Base-by-base conservation (phyloP, 2,329 filamentous ascomycete species). In the Aureobasidium sp. region DNA sequence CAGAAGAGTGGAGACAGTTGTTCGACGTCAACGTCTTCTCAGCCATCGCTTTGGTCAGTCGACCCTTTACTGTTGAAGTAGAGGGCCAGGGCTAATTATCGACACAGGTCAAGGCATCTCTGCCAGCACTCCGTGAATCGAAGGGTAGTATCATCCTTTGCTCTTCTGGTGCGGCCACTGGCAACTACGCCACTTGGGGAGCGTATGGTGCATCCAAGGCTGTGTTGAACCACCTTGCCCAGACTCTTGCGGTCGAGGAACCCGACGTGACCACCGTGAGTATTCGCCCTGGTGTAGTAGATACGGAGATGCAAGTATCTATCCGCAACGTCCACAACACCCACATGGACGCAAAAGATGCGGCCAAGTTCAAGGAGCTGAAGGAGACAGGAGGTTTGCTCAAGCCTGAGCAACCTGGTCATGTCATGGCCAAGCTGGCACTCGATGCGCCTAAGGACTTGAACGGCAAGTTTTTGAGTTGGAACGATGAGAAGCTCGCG, bases 11-110 rank as follows among this genome's bases (percentile, higher is more conserved):
- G 90, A 87, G 85, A 69, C 75, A 77, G 2, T 79, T 82, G 9
- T 97, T 91, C 74, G 87, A 96, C 67, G 79, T 91, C 64, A 97
- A 97, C 72, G 85, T 97, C 67, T 91, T 97, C 72, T 93, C 90
- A 66, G 85, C 85, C 32, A 78, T 97, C 48, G 86, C 85, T 37
- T 79, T 97, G 74, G 90, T 95, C 77, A 69, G 83, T 73, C 5
- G 30, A 55, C n/a, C 37, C 34, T 37, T 34, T 11, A 55, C 41
- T 62, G 53, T 58, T 61, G 37, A 42, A 59, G 10, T 21, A 48
- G 34, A 51, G 41, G n/a, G 27, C 13, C 37, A 41, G 5, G 25
- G 30, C 59, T 57, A 27, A 47, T 59, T 32, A 34, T 5, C 13
- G 30, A 9, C 27, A 27, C 64, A 92, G 89, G 81, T 87, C 62